Base-by-base conservation (phyloP, 177 flowering plant genomes). In the Vitis hybrid region DNA sequence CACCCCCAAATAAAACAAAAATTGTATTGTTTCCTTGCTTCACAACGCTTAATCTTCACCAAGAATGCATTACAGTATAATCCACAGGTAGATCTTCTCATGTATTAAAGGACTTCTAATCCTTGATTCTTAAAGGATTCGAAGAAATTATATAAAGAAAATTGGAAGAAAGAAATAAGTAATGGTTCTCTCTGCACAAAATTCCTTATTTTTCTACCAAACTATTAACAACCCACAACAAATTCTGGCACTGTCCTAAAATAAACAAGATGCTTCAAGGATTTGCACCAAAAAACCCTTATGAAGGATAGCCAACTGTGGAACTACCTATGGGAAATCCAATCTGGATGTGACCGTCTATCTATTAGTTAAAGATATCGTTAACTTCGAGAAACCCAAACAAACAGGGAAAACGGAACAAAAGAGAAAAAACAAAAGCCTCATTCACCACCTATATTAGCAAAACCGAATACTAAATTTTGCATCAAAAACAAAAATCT, bases 321-420 rank as follows among this genome's bases (percentile, higher is more conserved):
- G 11, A 69, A 65, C 70, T 45, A 15, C 63, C n/a, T 13, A 70
- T 51, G 21, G 19, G 63, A 62, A 67, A 34, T 50, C 7, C 64
- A 40, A 61, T 10, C 32, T 4, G 1, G 56, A 71, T 56, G 65
- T 67, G 63, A 64, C 52, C n/a, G 48, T 62, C 26, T 14, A 26
- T 2, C 52, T 40, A 51, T 67, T 75, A 56, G 62, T 67, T 71
- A 48, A 75, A 56, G 54, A 62, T 60, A 64, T 75, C 74, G 78
- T 61, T 34, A 70, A 66, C 62, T 62, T 56, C 69, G 52, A 67
- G 54, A 48, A 59, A 74, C 67, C 49, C 63, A 62, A 26, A 72
- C 49, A 52, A 72, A 70, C 45, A 66, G 18, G 12, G 14, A 52
- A 52, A 51, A 21, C 49, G 26, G 45, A 40, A 40, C 6, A 40